Conservation (phyloP, 2,329 filamentous ascomycete species). For the Mollisia scopiformis region DNA sequence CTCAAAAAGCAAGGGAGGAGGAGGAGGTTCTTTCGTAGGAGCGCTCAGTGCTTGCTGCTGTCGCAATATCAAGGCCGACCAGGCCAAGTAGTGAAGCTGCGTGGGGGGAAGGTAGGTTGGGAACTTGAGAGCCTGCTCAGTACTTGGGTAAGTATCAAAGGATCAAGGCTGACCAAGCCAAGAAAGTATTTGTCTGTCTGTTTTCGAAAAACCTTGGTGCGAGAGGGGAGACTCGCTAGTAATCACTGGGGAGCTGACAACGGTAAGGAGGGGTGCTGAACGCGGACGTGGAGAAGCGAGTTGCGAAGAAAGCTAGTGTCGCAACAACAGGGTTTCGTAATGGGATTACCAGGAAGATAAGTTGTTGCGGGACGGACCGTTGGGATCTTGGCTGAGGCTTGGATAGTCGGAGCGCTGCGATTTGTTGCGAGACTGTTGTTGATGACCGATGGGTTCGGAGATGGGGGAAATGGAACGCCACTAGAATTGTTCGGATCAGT, state of each 20-base stretch:
- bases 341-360: neutral
- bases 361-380: neutral
- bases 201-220: neutral
- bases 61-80: neutral
- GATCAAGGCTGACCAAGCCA: constrained; percentile 1
- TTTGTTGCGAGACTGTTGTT: neutral
- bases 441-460: neutral
- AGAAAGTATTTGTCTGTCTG: neutral
- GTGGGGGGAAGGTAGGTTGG: neutral
- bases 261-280: neutral
- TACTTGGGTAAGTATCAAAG: neutral
- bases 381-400: neutral
- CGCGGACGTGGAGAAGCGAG: neutral
- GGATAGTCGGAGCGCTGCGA: neutral
- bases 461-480: neutral
- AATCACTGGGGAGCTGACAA: neutral
- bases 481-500: neutral
- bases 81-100: neutral
- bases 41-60: neutral
- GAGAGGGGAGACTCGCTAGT: neutral
- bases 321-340: neutral
- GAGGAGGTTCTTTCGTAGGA: neutral
- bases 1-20: neutral
- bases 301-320: neutral
- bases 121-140: neutral